Conservation (phyloP, 2,329 filamentous ascomycete genomes). For the Sporothrix pseudoabietina region DNA sequence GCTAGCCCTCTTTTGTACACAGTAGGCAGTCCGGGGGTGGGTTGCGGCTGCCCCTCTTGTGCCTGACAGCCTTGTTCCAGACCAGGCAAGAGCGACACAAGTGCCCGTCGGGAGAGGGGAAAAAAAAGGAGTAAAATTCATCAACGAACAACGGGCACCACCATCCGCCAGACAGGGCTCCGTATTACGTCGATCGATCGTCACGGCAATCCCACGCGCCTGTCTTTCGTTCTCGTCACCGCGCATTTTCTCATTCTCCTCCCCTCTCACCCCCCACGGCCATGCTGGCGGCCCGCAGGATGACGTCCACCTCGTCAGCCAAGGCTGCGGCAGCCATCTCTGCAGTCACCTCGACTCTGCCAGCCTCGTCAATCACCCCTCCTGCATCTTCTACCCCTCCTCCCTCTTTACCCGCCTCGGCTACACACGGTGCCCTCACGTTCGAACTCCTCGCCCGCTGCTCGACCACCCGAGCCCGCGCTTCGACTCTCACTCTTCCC, state of each 20-base stretch:
- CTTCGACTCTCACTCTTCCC: constrained; percentile 81
- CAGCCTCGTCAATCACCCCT: not conserved
- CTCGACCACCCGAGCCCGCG: constrained; percentile 86
- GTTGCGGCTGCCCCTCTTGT: constrained; percentile 3
- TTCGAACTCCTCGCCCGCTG: constrained; percentile 40
- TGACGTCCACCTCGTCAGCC: constrained; percentile 35
- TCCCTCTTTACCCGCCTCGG: constrained; percentile 30
- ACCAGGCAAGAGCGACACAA: not conserved
- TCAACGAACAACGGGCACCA: not conserved
- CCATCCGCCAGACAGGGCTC: not conserved
- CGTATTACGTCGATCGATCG: not conserved
- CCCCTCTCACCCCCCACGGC: not conserved
- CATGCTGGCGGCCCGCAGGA: constrained; percentile 37
- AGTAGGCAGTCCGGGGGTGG: not conserved
- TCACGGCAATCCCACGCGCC: not conserved
- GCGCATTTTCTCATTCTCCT: not conserved
- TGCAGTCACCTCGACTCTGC: not conserved
- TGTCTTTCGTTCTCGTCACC: not conserved
- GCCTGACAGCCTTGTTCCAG: constrained; percentile 21
- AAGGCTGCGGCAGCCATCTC: constrained; percentile 19
- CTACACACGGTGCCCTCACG: constrained; percentile 40
- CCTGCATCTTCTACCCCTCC: constrained; percentile 13
- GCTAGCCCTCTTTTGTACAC: constrained; percentile 5
- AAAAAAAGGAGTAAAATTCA: not conserved
- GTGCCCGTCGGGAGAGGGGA: not conserved